Evolutionary conservation across 352 stramenopile species (phyloP).

Genomic region (Globisporangium echinulatum): DNA sequence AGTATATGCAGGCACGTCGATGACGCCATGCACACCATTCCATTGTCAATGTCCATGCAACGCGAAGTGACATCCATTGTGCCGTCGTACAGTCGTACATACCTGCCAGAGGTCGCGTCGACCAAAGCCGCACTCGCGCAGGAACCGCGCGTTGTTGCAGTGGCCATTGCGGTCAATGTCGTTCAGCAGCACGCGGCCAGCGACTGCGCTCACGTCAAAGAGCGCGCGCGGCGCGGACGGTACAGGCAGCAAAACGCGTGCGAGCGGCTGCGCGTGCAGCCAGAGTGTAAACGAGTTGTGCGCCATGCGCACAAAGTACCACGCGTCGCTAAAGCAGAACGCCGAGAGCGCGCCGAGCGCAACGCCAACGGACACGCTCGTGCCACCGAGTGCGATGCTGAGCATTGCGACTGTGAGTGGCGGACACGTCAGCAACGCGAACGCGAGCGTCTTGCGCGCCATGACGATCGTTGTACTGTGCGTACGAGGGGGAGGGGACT

Average conservation of each 20-base stretch:
- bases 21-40: neutral
- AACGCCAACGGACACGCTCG: constrained; percentile 19
- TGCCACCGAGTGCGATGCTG: constrained; percentile 16
- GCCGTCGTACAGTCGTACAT: neutral
- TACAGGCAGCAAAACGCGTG: constrained; percentile 7
- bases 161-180: constrained; percentile 85
- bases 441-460: constrained; percentile 37
- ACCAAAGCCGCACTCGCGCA: constrained; percentile 81
- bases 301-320: constrained; percentile 73
- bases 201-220: constrained; percentile 43
- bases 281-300: constrained; percentile 19
- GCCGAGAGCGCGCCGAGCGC: constrained; percentile 32
- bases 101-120: constrained; percentile 81
- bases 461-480: neutral
- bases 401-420: constrained; percentile 28
- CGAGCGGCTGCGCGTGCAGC: constrained; percentile 14
- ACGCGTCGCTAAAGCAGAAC: constrained; percentile 68
- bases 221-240: constrained; percentile 29
- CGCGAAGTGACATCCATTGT: neutral
- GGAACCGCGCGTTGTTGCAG: constrained; percentile 80
- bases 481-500: too few relatives aligned
- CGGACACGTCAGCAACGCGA: constrained; percentile 40
- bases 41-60: neutral
- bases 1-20: constrained; percentile 5
- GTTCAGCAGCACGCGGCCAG: constrained; percentile 38